Evolutionary conservation across 768 basidiomycete genomes (phyloP).

Genomic region (Rhodotorula paludigena): DNA sequence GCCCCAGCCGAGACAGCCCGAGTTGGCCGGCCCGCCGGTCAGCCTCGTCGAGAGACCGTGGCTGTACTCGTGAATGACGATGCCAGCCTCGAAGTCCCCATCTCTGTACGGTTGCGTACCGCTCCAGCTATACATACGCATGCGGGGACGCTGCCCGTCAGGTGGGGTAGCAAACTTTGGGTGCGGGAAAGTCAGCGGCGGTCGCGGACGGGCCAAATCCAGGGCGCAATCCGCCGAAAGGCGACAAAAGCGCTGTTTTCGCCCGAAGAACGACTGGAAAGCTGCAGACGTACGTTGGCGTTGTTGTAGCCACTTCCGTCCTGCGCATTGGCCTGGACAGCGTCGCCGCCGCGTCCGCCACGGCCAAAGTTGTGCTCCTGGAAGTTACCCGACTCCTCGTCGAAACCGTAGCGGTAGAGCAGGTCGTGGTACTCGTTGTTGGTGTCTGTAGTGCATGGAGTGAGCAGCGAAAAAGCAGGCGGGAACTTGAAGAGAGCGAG

Average conservation of each 20-base stretch:
- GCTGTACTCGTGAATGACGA: slow-evolving; percentile 68
- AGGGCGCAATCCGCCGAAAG: too few relatives aligned
- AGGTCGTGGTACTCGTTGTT: slow-evolving; percentile 52
- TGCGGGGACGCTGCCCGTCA: slow-evolving; percentile 44
- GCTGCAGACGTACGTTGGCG: not conserved
- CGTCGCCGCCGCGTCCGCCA: slow-evolving; percentile 80
- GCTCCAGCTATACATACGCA: slow-evolving; percentile 62
- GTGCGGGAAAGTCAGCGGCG: too few relatives aligned
- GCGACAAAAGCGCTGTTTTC: too few relatives aligned
- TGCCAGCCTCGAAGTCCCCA: slow-evolving; percentile 92
- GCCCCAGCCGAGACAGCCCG: slow-evolving; percentile 60
- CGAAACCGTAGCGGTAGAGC: slow-evolving; percentile 71
- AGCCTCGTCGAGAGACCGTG: slow-evolving; percentile 91
- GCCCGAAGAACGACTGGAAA: not conserved
- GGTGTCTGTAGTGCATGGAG: slow-evolving; percentile 40
- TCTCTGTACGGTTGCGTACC: slow-evolving; percentile 84
- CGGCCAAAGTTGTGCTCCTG: slow-evolving; percentile 75
- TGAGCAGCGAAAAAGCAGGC: too few relatives aligned
- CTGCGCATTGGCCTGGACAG: slow-evolving; percentile 89
- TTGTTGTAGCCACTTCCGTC: slow-evolving; percentile 67
- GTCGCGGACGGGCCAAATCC: too few relatives aligned
- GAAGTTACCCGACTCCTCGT: slow-evolving; percentile 74
- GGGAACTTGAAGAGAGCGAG: too few relatives aligned
- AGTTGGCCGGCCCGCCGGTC: slow-evolving; percentile 64
- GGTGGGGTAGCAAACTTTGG: slow-evolving; percentile 65